Evolutionary conservation across 2,329 filamentous ascomycete species (phyloP), one percentile per base, ranked within the genome.

Genomic region (Elsinoe necatrix): DNA sequence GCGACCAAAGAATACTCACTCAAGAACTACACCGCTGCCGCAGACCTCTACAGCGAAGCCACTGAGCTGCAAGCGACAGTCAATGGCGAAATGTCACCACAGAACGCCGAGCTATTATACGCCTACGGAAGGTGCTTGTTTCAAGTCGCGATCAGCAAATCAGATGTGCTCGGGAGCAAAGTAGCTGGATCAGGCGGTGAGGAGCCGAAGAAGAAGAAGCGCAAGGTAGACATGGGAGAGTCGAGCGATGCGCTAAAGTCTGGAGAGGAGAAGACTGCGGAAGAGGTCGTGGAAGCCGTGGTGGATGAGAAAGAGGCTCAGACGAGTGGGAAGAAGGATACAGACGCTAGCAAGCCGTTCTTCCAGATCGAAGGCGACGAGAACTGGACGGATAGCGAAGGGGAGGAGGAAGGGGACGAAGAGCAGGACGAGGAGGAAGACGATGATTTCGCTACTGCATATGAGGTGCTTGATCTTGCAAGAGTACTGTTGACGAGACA

Each of bases 301-400:
- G 72, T 74, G 0, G 75, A 76, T 48, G 70, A 73, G 51, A 74
- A 75, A n/a, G 73, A 73, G 18, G 72, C 72, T 47, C 68, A 70
- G 1, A 68, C 71, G 58, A 25, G 48, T 35, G 54, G 60, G 67
- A 50, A 72, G 34, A 69, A 69, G 41, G 64, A 70, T 20, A 65
- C 68, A 34, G 55, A 76, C 29, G 74, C 71, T 3, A 86, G 85
- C 70, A 92, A 91, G 69, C 83, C 88, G 0, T 81, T 89, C 61
- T 96, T 98, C 71, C 88, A 95, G 64, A 95, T 98, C 68, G 86
- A 84, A 3, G 93, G 93, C 57, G 92, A 97, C 68, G 92, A 96
- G 71, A 92, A 95, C 68, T 95, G 89, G 75, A 87, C 89, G 55
- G 89, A 93, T 50, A 86, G 86, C 6, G 86, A 89, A 50, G 84